Evolutionary conservation across 2,329 filamentous ascomycete species (phyloP), one percentile per base, ranked within the genome.

Genomic region (Fusarium equiseti): DNA sequence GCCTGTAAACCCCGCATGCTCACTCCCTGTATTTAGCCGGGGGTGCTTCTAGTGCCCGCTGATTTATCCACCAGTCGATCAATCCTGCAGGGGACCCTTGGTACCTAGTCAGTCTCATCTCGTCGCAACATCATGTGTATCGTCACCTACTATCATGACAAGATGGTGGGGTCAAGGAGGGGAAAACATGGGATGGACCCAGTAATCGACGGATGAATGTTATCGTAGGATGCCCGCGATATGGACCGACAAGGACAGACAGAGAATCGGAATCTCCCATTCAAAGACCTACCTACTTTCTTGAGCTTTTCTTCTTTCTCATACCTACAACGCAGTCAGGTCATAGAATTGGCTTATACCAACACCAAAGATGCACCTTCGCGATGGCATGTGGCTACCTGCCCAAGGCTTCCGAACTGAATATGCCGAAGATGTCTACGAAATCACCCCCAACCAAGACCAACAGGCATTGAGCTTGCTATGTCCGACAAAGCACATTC

Each of bases 381-480:
- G 79, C 13, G 77, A 81, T 78, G 79, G 79, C 40, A 81, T 91
- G 89, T 92, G 90, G 90, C 81, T 91, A 51, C 83, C 86, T 44
- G 88, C 86, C 60, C 86, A 89, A 78, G 87, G 85, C 66, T 85
- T 89, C 76, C 82, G 83, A 52, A 83, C 89, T 27, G 88, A 91
- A 75, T 91, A 91, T 72, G 90, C 89, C 35, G 89, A 91, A 78
- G 89, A 91, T 66, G 82, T 91, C 18, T 86, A 86, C 71, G 82
- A 83, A 26, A 78, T 84, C 59, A 83, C 83, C 5, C 77, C 85
- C 55, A 82, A 79, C 3, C 78, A 83, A 27, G 81, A 81, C 66
- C 80, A 82, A 20, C 84, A 84, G 63, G 82, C 82, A n/a, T 64
- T 89, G 56, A 84, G 80, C 31, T 80, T 90, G 35, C 80, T 89